Evolutionary conservation across 2,329 filamentous ascomycete species (phyloP), one percentile per base, ranked within the genome.

Genomic region (Verruconis gallopava): DNA sequence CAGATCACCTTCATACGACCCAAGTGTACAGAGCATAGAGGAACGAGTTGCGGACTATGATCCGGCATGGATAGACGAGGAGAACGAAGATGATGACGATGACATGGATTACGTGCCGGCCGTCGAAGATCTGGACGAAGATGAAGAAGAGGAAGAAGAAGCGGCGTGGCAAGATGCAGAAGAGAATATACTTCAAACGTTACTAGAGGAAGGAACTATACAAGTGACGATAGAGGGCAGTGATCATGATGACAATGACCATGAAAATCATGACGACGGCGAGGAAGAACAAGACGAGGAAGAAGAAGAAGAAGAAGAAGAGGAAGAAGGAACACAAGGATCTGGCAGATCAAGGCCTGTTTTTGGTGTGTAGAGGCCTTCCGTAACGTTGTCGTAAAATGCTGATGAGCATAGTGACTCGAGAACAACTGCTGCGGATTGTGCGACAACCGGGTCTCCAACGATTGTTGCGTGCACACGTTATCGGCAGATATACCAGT

Each of bases 381-480:
- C 21, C 19, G 6, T 38, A 25, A n/a, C 21, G 17, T 15, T 21
- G 21, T 11, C 18, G 37, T 5, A 14, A 38, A 15, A 21, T 44
- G 13, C 14, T 44, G 40, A 49, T 43, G 17, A 32, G 15, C 14
- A 51, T 54, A 62, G 65, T 68, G 48, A 67, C 62, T 20, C 63
- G 65, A 43, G 60, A 66, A 22, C 66, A 73, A 47, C 61, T 77
- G 37, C 59, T 75, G 47, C 68, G 69, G 48, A 52, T 77, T 15
- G 61, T 77, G n/a, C 66, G 69, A 5, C 60, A 68, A 22, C 62
- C 64, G 40, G 71, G 71, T 22, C 56, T 78, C 4, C 66, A 68
- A 41, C 66, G 68, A 21, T 64, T 77, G 33, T 66, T 77, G 13
- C 6, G 11, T 12, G 9, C 15, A 14, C 13, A 6, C 30, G 20